phyloP scores from a whole-genome alignment of 2,329 filamentous ascomycete genomes.

The Aureobasidium sp. region DNA sequence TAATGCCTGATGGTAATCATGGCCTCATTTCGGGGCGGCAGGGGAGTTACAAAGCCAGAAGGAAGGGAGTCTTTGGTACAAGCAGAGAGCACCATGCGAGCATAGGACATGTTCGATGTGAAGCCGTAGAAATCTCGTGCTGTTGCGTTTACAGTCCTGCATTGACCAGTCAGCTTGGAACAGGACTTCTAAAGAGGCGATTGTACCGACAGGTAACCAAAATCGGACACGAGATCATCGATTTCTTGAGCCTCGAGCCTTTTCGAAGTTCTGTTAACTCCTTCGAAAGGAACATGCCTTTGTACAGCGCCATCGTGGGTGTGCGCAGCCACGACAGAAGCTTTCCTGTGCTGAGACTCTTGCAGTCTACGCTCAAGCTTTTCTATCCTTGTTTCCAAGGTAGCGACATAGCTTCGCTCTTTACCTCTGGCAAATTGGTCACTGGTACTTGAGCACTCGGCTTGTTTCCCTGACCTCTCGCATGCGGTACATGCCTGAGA shows the following conservation, averaged over 20 bases:
- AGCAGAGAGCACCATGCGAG: constrained; percentile 77
- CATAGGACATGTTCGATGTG: constrained; percentile 84
- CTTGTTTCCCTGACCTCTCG: constrained; percentile 79
- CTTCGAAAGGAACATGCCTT: neutral
- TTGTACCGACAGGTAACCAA: constrained; percentile 70
- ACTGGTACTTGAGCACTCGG: constrained; percentile 86
- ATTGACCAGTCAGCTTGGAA: constrained; percentile 13
- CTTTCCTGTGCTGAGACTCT: constrained; percentile 60
- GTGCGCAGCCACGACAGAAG: constrained; percentile 61
- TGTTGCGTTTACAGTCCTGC: constrained; percentile 84
- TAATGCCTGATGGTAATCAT: constrained; percentile 73
- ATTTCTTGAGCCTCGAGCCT: constrained; percentile 74
- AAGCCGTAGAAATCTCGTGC: constrained; percentile 90
- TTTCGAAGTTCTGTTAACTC: constrained; percentile 36
- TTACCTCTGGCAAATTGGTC: constrained; percentile 95
- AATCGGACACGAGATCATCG: constrained; percentile 86
- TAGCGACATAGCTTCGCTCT: constrained; percentile 92
- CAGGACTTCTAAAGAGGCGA: neutral
- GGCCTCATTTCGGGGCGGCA: constrained; percentile 66
- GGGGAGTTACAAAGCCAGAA: constrained; percentile 47
- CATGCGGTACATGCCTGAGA: constrained; percentile 75
- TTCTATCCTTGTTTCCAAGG: constrained; percentile 85
- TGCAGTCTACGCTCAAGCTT: constrained; percentile 71
- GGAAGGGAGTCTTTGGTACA: constrained; percentile 68
- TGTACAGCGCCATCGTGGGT: constrained; percentile 33